Evolutionary conservation across 768 basidiomycete species (phyloP).

Genomic region (Tricholoma saponaceum): DNA sequence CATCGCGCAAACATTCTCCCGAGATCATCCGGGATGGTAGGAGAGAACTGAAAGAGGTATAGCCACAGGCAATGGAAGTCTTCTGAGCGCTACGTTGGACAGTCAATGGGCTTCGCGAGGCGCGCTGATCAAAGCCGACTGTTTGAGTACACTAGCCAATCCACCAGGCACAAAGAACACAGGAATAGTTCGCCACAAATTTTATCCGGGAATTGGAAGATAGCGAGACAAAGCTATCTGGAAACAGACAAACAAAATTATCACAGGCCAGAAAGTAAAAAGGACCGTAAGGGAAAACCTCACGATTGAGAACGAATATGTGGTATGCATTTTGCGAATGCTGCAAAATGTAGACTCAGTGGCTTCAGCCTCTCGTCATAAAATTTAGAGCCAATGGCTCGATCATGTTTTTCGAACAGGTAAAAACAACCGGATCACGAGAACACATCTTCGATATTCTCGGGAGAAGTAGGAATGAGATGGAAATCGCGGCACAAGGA

Average conservation of each 20-base stretch:
- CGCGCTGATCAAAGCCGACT: not conserved
- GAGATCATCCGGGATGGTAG: not conserved
- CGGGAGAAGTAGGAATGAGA: not conserved
- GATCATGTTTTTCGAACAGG: not conserved
- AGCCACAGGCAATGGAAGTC: not conserved
- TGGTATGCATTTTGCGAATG: not conserved
- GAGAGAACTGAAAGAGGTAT: not conserved
- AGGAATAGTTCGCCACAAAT: not conserved
- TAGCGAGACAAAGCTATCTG: not conserved
- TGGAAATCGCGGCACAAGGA: not conserved
- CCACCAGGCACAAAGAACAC: not conserved
- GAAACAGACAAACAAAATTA: not conserved
- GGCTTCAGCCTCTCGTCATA: not conserved
- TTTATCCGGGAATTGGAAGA: not conserved
- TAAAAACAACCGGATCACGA: not conserved
- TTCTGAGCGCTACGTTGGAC: not conserved
- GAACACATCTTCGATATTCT: not conserved
- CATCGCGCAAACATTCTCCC: not conserved
- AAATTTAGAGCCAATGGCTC: not conserved
- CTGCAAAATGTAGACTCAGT: not conserved
- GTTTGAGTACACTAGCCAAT: not conserved
- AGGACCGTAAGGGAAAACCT: not conserved
- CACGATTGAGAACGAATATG: not conserved
- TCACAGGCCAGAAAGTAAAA: not conserved
- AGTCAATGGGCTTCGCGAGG: not conserved